Evolutionary conservation across 2,329 filamentous ascomycete species (phyloP).

Genomic region (Camillea tinctor): DNA sequence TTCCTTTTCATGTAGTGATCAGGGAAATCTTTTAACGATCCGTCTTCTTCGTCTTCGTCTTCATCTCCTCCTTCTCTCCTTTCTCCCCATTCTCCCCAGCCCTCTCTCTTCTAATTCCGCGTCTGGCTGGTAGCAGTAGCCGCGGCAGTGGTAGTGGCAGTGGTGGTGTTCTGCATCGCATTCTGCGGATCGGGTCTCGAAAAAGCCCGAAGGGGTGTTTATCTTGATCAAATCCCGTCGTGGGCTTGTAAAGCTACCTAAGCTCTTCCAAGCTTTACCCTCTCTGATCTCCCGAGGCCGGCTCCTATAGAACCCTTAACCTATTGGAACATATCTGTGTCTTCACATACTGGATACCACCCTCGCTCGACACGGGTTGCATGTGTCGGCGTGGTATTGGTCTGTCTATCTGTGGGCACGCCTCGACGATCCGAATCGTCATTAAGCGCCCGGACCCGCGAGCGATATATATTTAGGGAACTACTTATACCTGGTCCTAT

Average conservation of each 20-base stretch:
- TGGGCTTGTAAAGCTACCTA: not conserved
- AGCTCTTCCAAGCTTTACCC: not conserved
- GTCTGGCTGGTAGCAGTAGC: not conserved
- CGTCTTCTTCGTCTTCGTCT: too few relatives aligned
- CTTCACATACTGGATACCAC: conserved; percentile 24
- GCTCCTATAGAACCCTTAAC: conserved; percentile 1
- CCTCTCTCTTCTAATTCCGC: not conserved
- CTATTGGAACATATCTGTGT: conserved; percentile 7
- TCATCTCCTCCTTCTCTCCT: not conserved
- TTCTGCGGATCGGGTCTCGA: not conserved
- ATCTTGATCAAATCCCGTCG: not conserved
- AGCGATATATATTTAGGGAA: conserved; percentile 1
- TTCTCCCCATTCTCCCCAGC: not conserved
- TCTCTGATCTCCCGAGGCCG: not conserved
- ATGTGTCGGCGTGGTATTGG: conserved; percentile 49
- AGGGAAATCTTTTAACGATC: not conserved
- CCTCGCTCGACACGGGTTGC: conserved; percentile 28
- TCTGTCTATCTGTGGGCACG: conserved; percentile 33
- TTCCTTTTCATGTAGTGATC: not conserved
- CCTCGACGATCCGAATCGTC: conserved; percentile 17
- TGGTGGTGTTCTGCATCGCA: not conserved
- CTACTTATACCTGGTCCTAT: too few relatives aligned
- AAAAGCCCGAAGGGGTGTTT: not conserved
- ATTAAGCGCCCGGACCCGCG: conserved; percentile 11
- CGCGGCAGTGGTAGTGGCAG: not conserved